phyloP scores from a whole-genome alignment of 805 yeast species.

The Barnettozyma californica region DNA sequence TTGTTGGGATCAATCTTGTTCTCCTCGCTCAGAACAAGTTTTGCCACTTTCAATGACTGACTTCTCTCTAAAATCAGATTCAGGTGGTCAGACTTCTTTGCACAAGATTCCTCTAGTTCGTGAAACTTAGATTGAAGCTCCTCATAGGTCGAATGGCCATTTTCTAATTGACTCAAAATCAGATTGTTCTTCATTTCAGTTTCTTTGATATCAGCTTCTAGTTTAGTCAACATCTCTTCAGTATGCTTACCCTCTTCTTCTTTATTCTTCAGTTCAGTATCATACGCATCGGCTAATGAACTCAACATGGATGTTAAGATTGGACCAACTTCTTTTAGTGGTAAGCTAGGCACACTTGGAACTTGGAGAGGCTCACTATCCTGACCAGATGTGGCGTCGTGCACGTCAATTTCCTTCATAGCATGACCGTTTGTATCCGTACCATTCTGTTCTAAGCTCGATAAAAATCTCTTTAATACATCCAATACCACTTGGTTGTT shows the following conservation, averaged over 20 bases:
- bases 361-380: constrained; percentile 1
- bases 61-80: constrained; percentile 51
- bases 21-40: constrained; percentile 53
- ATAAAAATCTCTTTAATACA: constrained; percentile 30
- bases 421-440: background rate
- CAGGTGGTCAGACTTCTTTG: constrained; percentile 30
- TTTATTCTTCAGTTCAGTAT: constrained; percentile 46
- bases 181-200: constrained; percentile 28
- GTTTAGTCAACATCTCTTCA: constrained; percentile 33
- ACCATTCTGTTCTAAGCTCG: background rate
- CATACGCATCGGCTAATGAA: constrained; percentile 48
- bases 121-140: constrained; percentile 14
- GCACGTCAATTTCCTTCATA: constrained; percentile 4
- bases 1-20: constrained; percentile 9
- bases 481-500: constrained; percentile 42
- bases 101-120: constrained; percentile 17
- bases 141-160: constrained; percentile 14
- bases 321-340: constrained; percentile 25
- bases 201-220: constrained; percentile 35
- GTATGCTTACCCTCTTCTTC: constrained; percentile 50
- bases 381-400: constrained; percentile 6
- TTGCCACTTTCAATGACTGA: constrained; percentile 58
- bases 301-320: constrained; percentile 33
- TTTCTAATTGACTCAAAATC: constrained; percentile 22
- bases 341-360: constrained; percentile 19